Evolutionary conservation across 2,329 filamentous ascomycete species (phyloP).

Genomic region (Hymenoscyphus salicellus): DNA sequence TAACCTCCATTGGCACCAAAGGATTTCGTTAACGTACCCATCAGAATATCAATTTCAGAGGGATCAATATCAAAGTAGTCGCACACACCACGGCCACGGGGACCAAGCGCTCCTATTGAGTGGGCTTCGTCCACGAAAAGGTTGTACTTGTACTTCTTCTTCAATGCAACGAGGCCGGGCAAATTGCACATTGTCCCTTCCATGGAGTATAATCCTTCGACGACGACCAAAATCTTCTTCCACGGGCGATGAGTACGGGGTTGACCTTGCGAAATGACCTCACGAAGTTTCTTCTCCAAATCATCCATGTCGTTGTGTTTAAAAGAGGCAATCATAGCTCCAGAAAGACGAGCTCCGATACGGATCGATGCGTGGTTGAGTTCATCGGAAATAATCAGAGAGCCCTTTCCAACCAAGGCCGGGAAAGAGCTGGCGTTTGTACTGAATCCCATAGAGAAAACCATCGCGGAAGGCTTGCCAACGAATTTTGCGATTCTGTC

Average conservation of each 20-base stretch:
- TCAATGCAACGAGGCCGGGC: slow-evolving; percentile 81
- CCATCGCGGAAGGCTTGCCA: slow-evolving; percentile 89
- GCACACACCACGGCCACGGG: slow-evolving; percentile 85
- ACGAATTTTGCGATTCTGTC: slow-evolving; percentile 85
- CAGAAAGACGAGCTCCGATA: slow-evolving; percentile 88
- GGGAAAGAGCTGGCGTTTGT: slow-evolving; percentile 94
- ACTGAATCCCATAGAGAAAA: slow-evolving; percentile 98
- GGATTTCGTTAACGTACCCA: slow-evolving; percentile 97
- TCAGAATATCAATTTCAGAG: slow-evolving; percentile 84
- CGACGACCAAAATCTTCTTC: slow-evolving; percentile 97
- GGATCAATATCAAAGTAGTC: slow-evolving; percentile 95
- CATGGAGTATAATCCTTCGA: slow-evolving; percentile 98
- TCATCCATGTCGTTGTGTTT: slow-evolving; percentile 95
- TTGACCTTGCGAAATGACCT: slow-evolving; percentile 93
- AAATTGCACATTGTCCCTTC: slow-evolving; percentile 98
- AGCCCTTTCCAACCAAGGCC: slow-evolving; percentile 87
- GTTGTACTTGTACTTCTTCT: slow-evolving; percentile 95
- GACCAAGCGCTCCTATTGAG: slow-evolving; percentile 89
- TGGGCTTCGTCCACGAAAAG: slow-evolving; percentile 96
- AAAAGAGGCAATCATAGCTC: slow-evolving; percentile 92
- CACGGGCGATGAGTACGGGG: slow-evolving; percentile 97
- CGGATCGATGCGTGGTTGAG: slow-evolving; percentile 97
- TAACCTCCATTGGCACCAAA: slow-evolving; percentile 98
- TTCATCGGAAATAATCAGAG: slow-evolving; percentile 92
- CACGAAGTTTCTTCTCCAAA: slow-evolving; percentile 80